Base-by-base conservation (phyloP, 306 rosid genomes). In the Rosa lucieae region DNA sequence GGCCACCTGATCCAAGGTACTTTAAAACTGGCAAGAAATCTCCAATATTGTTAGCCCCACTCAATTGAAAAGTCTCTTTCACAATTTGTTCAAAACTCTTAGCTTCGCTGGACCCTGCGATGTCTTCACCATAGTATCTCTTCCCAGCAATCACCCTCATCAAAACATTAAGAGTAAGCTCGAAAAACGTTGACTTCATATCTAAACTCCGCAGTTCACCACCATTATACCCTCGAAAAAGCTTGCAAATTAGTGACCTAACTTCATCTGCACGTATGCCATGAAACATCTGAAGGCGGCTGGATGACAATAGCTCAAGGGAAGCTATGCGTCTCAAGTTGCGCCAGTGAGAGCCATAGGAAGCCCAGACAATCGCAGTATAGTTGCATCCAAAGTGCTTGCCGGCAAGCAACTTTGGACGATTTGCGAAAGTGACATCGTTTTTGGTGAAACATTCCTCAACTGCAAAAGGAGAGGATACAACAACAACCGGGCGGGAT, bases 141-240 rank as follows among this genome's bases (percentile, higher is more conserved):
- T 82, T 86, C 51, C 89, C 89, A 1, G 82, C 84, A 39, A 86
- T 55, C 80, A 82, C 55, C 69, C 89, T 84, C 84, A 88, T 74
- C 26, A 80, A 72, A 5, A 84, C 78, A 42, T 86, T 85, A 17
- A 88, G 80, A 12, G 63, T 79, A 11, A 83, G 66, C 66, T 83
- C 73, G 35, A 73, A 69, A n/a, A 83, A 74, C 37, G 20, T 32
- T 2, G 77, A 21, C 42, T 74, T 68, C 86, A 78, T 58, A 10
- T 83, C 80, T 6, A 58, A 43, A 58, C 0, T 59, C 56, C 23
- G 70, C 26, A 58, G 23, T 3, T 75, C 76, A 75, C 75, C 23
- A 42, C 72, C 76, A 2, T 9, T 35, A 51, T n/a, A 47, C 23
- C 47, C 58, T 4, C 20, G 48, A 37, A 82, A 75, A 12, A 72